Percentiles rank a stretch among this genome's conserved stretches.
These are phyloP conservation scores for Cercis canadensis DNA, from an alignment of 306 rosid species.

Conservation along the genomic window DNA sequence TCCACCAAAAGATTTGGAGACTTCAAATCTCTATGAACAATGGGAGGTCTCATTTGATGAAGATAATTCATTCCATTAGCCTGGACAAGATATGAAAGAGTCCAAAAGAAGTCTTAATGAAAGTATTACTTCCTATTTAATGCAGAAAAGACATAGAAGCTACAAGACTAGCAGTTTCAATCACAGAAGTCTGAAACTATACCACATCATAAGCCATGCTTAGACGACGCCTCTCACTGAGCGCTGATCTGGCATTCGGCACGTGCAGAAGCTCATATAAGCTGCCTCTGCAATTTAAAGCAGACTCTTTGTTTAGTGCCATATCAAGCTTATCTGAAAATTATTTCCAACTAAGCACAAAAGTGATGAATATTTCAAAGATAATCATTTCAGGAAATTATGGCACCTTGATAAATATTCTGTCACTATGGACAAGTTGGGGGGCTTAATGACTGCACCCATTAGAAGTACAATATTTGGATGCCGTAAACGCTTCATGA, in stretches of 20 bases:
- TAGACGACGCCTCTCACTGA: slow-evolving; percentile 75
- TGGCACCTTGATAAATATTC: slow-evolving; percentile 90
- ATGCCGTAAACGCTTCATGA: slow-evolving; percentile 89
- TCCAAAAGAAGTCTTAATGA: slow-evolving; percentile 18
- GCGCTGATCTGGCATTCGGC: slow-evolving; percentile 61
- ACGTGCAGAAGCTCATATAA: slow-evolving; percentile 78
- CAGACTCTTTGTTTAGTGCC: slow-evolving; percentile 34
- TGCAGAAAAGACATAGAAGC: slow-evolving; percentile 20
- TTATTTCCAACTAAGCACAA: slow-evolving; percentile 22
- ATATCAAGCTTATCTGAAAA: slow-evolving; percentile 11
- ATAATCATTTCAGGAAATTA: slow-evolving; percentile 30
- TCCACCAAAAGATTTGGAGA: slow-evolving; percentile 97
- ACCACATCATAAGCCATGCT: slow-evolving; percentile 97
- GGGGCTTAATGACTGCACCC: slow-evolving; percentile 96
- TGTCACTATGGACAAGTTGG: slow-evolving; percentile 90
- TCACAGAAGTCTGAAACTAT: slow-evolving; percentile 19
- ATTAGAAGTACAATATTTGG: slow-evolving; percentile 94
- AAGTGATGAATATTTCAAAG: slow-evolving; percentile 8
- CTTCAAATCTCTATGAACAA: slow-evolving; percentile 95
- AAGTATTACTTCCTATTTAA: slow-evolving; percentile 6
- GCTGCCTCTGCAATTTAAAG: slow-evolving; percentile 83
- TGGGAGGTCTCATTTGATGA: slow-evolving; percentile 88
- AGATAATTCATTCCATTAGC: slow-evolving; percentile 99
- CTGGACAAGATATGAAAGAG: slow-evolving; percentile 52
- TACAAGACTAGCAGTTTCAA: slow-evolving; percentile 26